Percentiles rank a stretch among this genome's conserved stretches.
Evolutionary conservation across 257 asterid genomes (phyloP).

Genomic region (Cynanchum wilfordii): DNA sequence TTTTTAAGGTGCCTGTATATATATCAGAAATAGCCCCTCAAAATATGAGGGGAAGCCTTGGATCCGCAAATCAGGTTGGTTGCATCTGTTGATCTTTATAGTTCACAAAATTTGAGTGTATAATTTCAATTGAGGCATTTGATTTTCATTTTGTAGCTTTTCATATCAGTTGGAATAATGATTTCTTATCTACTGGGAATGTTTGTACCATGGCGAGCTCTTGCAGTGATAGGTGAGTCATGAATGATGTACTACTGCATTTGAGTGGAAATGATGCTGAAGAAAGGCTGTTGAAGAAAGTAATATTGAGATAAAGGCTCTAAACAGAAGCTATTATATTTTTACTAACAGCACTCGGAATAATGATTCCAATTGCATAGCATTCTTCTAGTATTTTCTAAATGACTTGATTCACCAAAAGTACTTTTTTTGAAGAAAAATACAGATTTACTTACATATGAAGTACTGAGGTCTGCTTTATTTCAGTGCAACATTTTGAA

Average conservation of each 20-base stretch:
- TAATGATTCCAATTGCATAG: neutral
- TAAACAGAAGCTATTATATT: neutral
- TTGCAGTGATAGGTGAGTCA: slow-evolving; percentile 69
- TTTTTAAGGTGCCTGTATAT: slow-evolving; percentile 73
- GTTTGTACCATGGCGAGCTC: slow-evolving; percentile 74
- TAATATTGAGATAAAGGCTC: neutral
- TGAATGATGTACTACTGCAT: neutral
- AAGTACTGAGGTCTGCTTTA: neutral
- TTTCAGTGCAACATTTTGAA: neutral
- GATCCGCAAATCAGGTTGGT: slow-evolving; percentile 77
- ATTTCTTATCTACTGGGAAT: slow-evolving; percentile 72
- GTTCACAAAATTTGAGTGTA: neutral
- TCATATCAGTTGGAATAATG: slow-evolving; percentile 84
- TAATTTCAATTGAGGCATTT: neutral
- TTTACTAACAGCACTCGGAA: neutral
- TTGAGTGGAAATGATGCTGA: neutral
- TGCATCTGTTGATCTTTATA: slow-evolving; percentile 6
- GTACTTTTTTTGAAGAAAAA: no score
- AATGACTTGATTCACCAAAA: no score
- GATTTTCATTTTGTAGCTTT: slow-evolving; percentile 42
- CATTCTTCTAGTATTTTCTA: neutral
- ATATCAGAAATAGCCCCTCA: slow-evolving; percentile 94
- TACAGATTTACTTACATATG: neutral
- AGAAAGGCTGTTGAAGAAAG: neutral
- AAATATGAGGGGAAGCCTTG: slow-evolving; percentile 84